These are phyloP conservation scores for Colletotrichum lindemuthianum DNA, from an alignment of 2,329 filamentous ascomycete species.

Conservation along the genomic window DNA sequence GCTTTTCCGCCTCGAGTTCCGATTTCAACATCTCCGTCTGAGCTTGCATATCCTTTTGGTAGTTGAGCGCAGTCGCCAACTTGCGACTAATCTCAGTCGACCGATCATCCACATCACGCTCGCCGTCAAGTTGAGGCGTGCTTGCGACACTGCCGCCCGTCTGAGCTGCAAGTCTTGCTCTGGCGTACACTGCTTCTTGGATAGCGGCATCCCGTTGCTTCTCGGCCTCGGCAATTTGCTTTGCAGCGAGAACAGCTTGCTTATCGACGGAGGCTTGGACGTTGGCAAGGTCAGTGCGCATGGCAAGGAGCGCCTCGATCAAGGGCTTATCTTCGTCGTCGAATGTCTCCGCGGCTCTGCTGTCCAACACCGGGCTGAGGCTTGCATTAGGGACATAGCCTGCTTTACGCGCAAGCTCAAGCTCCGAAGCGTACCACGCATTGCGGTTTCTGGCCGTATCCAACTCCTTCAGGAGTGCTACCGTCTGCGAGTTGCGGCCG, in stretches of 20 bases:
- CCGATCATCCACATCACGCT: conserved; percentile 72
- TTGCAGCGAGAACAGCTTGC: conserved; percentile 85
- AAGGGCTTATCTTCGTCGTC: conserved; percentile 92
- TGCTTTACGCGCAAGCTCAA: conserved; percentile 89
- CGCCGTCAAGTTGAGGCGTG: conserved; percentile 68
- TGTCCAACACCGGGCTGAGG: conserved; percentile 78
- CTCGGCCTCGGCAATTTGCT: conserved; percentile 91
- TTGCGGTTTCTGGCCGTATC: conserved; percentile 87
- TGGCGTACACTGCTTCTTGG: conserved; percentile 93
- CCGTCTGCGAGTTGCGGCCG: conserved; percentile 71
- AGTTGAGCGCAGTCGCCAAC: conserved; percentile 81
- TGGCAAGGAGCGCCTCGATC: conserved; percentile 89
- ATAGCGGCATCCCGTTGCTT: conserved; percentile 95
- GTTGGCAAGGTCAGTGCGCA: conserved; percentile 88
- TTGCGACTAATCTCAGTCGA: conserved; percentile 81
- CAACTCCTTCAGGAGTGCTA: conserved; percentile 84
- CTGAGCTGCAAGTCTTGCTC: conserved; percentile 89
- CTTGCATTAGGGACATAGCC: conserved; percentile 82
- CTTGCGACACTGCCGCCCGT: conserved; percentile 70
- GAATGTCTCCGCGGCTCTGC: conserved; percentile 80
- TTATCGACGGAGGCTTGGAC: conserved; percentile 91
- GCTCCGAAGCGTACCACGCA: conserved; percentile 96
- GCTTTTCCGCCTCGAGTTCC: conserved; percentile 84
- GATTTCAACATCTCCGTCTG: conserved; percentile 74
- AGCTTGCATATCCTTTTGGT: conserved; percentile 83